Base-by-base conservation (phyloP, 495 filamentous ascomycete genomes). In the Physcia stellaris region DNA sequence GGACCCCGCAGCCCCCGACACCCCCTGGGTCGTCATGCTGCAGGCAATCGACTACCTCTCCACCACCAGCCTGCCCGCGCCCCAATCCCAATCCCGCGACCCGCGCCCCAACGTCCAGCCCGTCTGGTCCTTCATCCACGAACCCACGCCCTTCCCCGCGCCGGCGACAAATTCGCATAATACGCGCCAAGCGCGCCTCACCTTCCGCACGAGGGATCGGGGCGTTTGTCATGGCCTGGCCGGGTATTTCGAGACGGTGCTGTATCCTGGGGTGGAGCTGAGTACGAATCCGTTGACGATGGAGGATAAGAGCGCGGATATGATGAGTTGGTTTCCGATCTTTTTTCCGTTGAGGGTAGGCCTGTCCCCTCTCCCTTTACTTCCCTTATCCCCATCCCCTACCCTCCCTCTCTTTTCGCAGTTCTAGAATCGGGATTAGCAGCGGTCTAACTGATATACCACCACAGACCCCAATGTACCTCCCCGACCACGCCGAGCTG, bases 321-420 rank as follows among this genome's bases (percentile, higher is more conserved):
- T 96, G 90, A 90, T 94, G 40, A 88, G 82, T 49, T 99, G 90
- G 90, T 99, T 99, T 58, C 90, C 90, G 6, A 95, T 96, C 10
- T 95, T 83, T 63, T 99, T 99, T 50, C 90, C 90, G 5, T 56
- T 99, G 7, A 94, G 94, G 77, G 88, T 92, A 68, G 44, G 63
- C 32, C 9, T 19, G 26, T 28, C 13, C 28, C 10, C 32, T 32
- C 30, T 26, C 21, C 15, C 22, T 35, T 24, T 36, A 32, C 18
- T 21, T 13, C 27, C 39, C 20, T 10, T 37, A 11, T 5, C 10
- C 6, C 24, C 22, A 7, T 23, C 28, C 29, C 29, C 13, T 41
- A 24, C 32, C 36, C 24, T 50, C 34, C 34, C 35, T 44, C 11
- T 18, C 22, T 31, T 47, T 22, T n/a, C n/a, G n/a, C n/a, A n/a